Evolutionary conservation across 2,329 filamentous ascomycete genomes (phyloP).

Genomic region (Pseudogymnoascus sp.): DNA sequence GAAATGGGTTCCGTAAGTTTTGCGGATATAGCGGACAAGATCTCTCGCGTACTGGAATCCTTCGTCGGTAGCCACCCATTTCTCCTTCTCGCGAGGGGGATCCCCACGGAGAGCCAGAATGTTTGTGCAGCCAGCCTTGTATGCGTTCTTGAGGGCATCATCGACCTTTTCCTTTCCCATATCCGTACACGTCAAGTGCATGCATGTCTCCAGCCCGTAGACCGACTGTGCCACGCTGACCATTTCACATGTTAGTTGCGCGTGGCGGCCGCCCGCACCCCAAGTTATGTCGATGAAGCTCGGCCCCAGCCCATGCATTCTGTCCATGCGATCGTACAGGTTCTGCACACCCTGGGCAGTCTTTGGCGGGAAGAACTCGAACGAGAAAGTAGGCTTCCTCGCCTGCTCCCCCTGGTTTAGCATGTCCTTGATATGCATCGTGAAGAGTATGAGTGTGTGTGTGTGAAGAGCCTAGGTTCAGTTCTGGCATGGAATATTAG

Average conservation of each 20-base stretch:
- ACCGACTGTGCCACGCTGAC: constrained; percentile 90
- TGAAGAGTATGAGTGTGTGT: constrained; percentile 28
- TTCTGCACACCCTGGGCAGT: constrained; percentile 97
- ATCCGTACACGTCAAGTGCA: constrained; percentile 98
- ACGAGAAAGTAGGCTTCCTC: constrained; percentile 85
- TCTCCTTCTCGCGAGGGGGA: constrained; percentile 85
- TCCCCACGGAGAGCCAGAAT: constrained; percentile 91
- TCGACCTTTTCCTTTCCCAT: constrained; percentile 93
- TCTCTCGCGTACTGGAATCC: constrained; percentile 91
- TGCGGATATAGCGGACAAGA: constrained; percentile 67
- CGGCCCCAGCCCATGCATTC: constrained; percentile 90
- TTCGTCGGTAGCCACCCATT: constrained; percentile 80
- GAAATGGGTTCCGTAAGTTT: constrained; percentile 79
- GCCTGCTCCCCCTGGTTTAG: constrained; percentile 71
- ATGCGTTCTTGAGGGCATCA: constrained; percentile 75
- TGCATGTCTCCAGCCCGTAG: constrained; percentile 94
- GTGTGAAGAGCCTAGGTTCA: constrained; percentile 1
- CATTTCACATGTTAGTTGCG: constrained; percentile 94
- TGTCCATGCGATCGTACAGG: constrained; percentile 98
- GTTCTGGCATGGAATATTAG: not conserved
- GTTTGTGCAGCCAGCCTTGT: constrained; percentile 94
- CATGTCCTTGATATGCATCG: constrained; percentile 94
- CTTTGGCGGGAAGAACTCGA: constrained; percentile 99
- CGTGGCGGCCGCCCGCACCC: constrained; percentile 88
- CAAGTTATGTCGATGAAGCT: constrained; percentile 98